These are phyloP conservation scores for Tricharina praecox DNA, from an alignment of 495 filamentous ascomycete species.

Conservation along the genomic window DNA sequence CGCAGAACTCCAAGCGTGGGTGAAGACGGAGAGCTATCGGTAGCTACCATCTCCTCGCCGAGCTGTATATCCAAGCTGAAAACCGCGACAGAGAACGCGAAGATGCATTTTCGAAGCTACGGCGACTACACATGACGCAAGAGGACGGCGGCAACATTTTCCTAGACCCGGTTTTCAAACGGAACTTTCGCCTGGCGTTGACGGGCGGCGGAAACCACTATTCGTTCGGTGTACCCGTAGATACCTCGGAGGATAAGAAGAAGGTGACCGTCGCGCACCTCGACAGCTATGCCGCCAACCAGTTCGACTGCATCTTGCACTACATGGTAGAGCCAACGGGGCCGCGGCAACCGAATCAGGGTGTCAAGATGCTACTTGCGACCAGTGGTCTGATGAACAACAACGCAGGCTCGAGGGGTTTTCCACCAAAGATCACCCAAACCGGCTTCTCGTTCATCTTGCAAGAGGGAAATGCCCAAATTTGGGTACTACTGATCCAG, in stretches of 20 bases:
- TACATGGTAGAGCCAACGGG: slow-evolving; percentile 71
- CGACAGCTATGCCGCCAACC: slow-evolving; percentile 69
- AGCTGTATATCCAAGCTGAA: background rate
- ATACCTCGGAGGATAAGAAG: slow-evolving; percentile 36
- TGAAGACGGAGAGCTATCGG: slow-evolving; percentile 54
- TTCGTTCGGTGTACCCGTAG: slow-evolving; percentile 75
- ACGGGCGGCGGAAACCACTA: slow-evolving; percentile 63
- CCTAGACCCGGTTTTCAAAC: slow-evolving; percentile 21
- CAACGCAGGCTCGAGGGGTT: slow-evolving; percentile 31
- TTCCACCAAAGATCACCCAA: slow-evolving; percentile 58
- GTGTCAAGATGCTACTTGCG: slow-evolving; percentile 66
- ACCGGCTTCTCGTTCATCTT: slow-evolving; percentile 85
- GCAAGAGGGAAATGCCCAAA: slow-evolving; percentile 87
- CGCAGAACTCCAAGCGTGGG: slow-evolving; percentile 66
- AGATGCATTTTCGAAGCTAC: slow-evolving; percentile 60
- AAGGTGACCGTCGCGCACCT: slow-evolving; percentile 49
- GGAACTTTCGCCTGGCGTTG: slow-evolving; percentile 48
- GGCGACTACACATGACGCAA: slow-evolving; percentile 64
- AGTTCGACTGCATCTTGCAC: slow-evolving; percentile 91
- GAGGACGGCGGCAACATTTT: slow-evolving; percentile 13
- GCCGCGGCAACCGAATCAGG: slow-evolving; percentile 43
- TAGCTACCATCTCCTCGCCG: slow-evolving; percentile 24
- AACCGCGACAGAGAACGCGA: slow-evolving; percentile 46
- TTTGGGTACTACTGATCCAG: slow-evolving; percentile 85
- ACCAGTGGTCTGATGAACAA: slow-evolving; percentile 61